Evolutionary conservation across 2,329 filamentous ascomycete species (phyloP).

Genomic region (Colletotrichum eleusines): DNA sequence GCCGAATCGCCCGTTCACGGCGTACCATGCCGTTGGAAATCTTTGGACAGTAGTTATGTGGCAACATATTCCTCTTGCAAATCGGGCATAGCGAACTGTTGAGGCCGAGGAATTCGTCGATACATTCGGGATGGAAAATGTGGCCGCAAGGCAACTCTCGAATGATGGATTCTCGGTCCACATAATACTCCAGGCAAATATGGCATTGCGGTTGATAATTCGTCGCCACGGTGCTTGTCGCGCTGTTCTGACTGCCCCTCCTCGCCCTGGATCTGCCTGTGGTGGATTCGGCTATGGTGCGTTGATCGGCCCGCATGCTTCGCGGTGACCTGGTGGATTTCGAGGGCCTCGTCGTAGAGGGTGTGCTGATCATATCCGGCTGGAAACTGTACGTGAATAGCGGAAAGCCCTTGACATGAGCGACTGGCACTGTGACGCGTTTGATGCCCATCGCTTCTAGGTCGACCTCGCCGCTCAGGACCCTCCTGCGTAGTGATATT

Average conservation of each 20-base stretch:
- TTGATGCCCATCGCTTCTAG: slow-evolving; percentile 89
- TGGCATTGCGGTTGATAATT: slow-evolving; percentile 85
- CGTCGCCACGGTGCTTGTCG: slow-evolving; percentile 57
- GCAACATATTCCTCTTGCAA: slow-evolving; percentile 88
- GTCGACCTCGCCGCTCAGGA: slow-evolving; percentile 84
- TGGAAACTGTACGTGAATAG: slow-evolving; percentile 80
- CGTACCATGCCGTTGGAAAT: slow-evolving; percentile 91
- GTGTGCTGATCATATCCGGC: slow-evolving; percentile 54
- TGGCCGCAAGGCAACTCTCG: slow-evolving; percentile 91
- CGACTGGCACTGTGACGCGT: slow-evolving; percentile 79
- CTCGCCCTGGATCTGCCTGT: slow-evolving; percentile 50
- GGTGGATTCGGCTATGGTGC: slow-evolving; percentile 35
- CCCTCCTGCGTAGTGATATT: slow-evolving; percentile 74
- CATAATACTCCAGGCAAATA: slow-evolving; percentile 90
- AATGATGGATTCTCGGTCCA: slow-evolving; percentile 76
- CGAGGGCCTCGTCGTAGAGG: slow-evolving; percentile 54
- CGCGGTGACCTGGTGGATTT: slow-evolving; percentile 47
- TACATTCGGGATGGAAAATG: slow-evolving; percentile 93
- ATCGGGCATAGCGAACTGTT: slow-evolving; percentile 90
- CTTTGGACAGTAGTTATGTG: slow-evolving; percentile 72
- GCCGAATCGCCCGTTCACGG: slow-evolving; percentile 77
- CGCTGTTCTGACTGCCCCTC: slow-evolving; percentile 52
- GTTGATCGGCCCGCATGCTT: slow-evolving; percentile 38
- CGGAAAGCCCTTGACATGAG: slow-evolving; percentile 79
- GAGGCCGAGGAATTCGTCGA: slow-evolving; percentile 83